phyloP scores from a whole-genome alignment of 2,329 filamentous ascomycete genomes.

The Penicillium sclerotiorum region DNA sequence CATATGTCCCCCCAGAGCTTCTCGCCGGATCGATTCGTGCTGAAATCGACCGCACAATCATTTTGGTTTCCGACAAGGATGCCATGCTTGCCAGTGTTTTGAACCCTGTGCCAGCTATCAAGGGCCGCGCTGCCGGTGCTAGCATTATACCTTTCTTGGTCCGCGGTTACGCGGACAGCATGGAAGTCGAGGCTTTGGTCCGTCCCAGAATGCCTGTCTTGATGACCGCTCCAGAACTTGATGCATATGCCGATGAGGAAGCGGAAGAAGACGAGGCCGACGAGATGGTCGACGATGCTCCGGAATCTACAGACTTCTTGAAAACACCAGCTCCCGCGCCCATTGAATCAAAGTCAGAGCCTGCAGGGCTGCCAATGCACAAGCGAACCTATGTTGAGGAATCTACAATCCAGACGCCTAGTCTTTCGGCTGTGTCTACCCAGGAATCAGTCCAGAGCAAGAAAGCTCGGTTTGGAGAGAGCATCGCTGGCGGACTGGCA shows the following conservation, averaged over 20 bases:
- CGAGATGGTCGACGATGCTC: conserved; percentile 14
- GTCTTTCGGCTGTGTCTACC: neutral
- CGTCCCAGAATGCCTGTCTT: conserved; percentile 55
- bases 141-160: conserved; percentile 81
- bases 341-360: conserved; percentile 14
- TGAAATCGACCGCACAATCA: conserved; percentile 78
- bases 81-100: conserved; percentile 82
- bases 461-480: conserved; percentile 35
- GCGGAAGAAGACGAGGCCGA: conserved; percentile 38
- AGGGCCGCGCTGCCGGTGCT: conserved; percentile 63
- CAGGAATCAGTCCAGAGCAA: conserved; percentile 28
- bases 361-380: conserved; percentile 17
- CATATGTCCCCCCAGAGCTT: conserved; percentile 64
- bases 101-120: conserved; percentile 69
- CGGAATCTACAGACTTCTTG: conserved; percentile 29
- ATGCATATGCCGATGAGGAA: conserved; percentile 28
- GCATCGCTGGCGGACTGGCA: conserved; percentile 2
- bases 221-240: conserved; percentile 33
- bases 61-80: conserved; percentile 68
- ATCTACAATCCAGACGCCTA: conserved; percentile 7
- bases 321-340: conserved; percentile 19
- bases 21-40: conserved; percentile 72
- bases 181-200: conserved; percentile 71
- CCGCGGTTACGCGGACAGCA: conserved; percentile 63
- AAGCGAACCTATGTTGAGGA: conserved; percentile 36